phyloP scores from a whole-genome alignment of 345 rosid genomes.

The Nasturtium officinale region DNA sequence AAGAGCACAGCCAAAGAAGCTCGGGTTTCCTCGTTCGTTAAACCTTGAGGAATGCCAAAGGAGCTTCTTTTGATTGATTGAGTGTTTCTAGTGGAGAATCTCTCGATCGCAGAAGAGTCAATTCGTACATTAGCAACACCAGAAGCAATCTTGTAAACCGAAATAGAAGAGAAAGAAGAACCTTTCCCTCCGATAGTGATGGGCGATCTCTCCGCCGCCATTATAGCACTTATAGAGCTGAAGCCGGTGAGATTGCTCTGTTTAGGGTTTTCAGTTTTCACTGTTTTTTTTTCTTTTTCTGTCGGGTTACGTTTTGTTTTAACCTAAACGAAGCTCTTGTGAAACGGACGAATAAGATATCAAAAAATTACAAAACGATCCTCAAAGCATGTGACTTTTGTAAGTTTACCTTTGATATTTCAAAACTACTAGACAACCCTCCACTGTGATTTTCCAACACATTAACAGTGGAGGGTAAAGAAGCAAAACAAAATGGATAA shows the following conservation, averaged over 20 bases:
- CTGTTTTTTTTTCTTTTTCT: neutral
- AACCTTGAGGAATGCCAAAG: constrained; percentile 24
- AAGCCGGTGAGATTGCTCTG: neutral
- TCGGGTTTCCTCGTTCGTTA: constrained; percentile 51
- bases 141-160: constrained; percentile 52
- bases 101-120: constrained; percentile 62
- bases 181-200: constrained; percentile 63
- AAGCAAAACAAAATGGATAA: neutral
- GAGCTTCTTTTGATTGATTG: constrained; percentile 13
- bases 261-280: constrained; percentile 12
- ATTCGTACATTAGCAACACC: constrained; percentile 50
- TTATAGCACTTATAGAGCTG: neutral
- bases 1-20: constrained; percentile 60
- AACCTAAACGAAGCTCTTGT: neutral
- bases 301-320: neutral
- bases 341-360: neutral
- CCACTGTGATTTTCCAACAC: too few species aligned
- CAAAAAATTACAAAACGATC: neutral
- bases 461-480: neutral
- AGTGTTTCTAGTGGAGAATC: constrained; percentile 43
- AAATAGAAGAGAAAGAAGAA: constrained; percentile 54
- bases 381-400: neutral
- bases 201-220: constrained; percentile 47
- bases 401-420: neutral
- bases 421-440: neutral